phyloP scores from a whole-genome alignment of 495 filamentous ascomycete genomes.

The Xylaria bambusicola region DNA sequence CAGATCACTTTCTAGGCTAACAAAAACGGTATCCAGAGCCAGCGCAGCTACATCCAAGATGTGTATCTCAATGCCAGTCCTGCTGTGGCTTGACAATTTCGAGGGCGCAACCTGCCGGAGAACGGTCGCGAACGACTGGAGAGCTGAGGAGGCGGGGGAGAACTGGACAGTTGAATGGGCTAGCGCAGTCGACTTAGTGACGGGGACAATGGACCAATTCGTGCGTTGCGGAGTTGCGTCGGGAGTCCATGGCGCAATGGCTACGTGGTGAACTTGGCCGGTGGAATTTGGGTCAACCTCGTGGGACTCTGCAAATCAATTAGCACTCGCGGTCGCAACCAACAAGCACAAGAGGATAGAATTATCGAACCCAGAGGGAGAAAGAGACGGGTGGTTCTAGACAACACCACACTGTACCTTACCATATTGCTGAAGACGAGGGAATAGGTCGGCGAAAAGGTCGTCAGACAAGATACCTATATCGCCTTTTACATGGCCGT shows the following conservation, averaged over 20 bases:
- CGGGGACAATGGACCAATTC: slow-evolving; percentile 83
- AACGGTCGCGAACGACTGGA: slow-evolving; percentile 71
- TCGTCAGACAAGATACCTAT: slow-evolving; percentile 85
- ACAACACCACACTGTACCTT: no score
- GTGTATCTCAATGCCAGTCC: slow-evolving; percentile 72
- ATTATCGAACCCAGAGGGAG: no score
- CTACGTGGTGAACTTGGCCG: slow-evolving; percentile 61
- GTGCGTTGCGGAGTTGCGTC: slow-evolving; percentile 61
- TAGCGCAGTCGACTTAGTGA: slow-evolving; percentile 60
- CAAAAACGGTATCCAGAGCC: slow-evolving; percentile 78
- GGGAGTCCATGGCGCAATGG: slow-evolving; percentile 80
- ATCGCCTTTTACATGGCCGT: slow-evolving; percentile 84
- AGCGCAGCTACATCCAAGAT: slow-evolving; percentile 80
- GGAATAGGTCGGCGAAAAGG: slow-evolving; percentile 80
- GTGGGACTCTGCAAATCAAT: slow-evolving; percentile 24
- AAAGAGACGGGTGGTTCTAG: neutral
- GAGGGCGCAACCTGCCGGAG: slow-evolving; percentile 62
- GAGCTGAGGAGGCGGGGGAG: slow-evolving; percentile 73
- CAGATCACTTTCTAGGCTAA: slow-evolving; percentile 79
- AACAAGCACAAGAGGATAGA: neutral
- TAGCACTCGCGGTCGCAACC: slow-evolving; percentile 3
- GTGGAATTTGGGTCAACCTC: slow-evolving; percentile 32
- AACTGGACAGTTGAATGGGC: slow-evolving; percentile 78
- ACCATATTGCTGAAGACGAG: slow-evolving; percentile 47
- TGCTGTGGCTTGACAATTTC: slow-evolving; percentile 61